Base-by-base conservation (phyloP, 306 rosid genomes). In the Alnus rubra region DNA sequence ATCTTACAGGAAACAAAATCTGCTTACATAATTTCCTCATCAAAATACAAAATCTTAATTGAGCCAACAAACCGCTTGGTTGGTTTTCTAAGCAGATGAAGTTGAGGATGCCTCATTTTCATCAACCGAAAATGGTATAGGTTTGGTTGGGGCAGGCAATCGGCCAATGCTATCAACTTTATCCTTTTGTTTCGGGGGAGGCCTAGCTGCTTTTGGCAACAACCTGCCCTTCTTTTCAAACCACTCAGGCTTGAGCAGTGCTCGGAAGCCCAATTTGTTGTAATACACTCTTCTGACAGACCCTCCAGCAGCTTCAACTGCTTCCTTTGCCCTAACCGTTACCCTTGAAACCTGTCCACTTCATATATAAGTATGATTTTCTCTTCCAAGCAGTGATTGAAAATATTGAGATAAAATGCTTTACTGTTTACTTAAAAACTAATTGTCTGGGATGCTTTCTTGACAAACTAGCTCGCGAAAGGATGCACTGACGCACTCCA, bases 261-360 rank as follows among this genome's bases (percentile, higher is more conserved):
- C 98, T 79, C 84, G 85, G 2, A 94, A 87, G 14, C 98, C 97
- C 81, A 94, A 78, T 81, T 92, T 90, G 70, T 92, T 94, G 89
- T 94, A 92, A 71, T 94, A 86, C 52, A 92, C 98, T 84, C 85
- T 94, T 84, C 97, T 87, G 7, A 92, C 97, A 52, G 97, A 79
- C 77, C 97, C 98, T 60, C 98, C 98, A 3, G 95, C 92, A 51
- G 97, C 95, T 89, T 94, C 97, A 45, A 94, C 95, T 9, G 93
- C 91, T 74, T 76, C 98, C 86, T 91, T 94, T 45, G 98, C 97
- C 85, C 97, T 84, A 53, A 86, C 97, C 13, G 98, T 94, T 74
- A 92, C 97, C 81, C 97, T 90, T 68, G 97, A 89, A 74, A 94
- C 98, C 98, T 94, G 84, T 42, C 79, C 73, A 73, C 69, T 59